Conservation (phyloP, 2,329 filamentous ascomycete species). For the Monilinia aucupariae region DNA sequence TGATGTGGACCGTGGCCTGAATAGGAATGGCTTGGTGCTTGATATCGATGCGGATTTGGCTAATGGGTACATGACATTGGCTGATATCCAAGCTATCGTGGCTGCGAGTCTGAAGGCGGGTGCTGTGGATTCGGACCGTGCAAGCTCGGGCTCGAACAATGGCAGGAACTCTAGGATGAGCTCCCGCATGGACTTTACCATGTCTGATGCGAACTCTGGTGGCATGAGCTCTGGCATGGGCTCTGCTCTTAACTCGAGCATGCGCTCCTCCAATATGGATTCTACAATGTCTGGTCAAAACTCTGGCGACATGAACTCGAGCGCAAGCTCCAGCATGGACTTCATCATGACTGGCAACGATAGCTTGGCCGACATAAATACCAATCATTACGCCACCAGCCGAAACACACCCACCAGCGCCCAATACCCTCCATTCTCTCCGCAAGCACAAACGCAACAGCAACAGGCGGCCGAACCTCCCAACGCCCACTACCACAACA, state of each 20-base stretch:
- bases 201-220: neutral
- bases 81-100: neutral
- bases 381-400: too few relatives aligned
- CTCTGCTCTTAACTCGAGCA: neutral
- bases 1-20: neutral
- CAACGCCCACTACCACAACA: neutral
- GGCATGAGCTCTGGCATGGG: neutral
- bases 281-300: too few relatives aligned
- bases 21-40: neutral
- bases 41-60: neutral
- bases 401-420: too few relatives aligned
- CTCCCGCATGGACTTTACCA: neutral
- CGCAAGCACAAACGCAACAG: too few relatives aligned
- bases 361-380: too few relatives aligned
- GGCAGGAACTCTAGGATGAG: neutral
- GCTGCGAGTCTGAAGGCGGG: neutral
- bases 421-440: too few relatives aligned
- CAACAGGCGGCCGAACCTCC: neutral
- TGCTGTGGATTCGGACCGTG: neutral
- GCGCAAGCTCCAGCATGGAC: neutral
- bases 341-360: too few relatives aligned
- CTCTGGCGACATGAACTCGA: too few relatives aligned
- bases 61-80: neutral
- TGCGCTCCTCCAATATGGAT: neutral
- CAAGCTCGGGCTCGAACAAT: neutral